phyloP scores from a whole-genome alignment of 352 stramenopile species.

The Halophytophthora polymorphica region DNA sequence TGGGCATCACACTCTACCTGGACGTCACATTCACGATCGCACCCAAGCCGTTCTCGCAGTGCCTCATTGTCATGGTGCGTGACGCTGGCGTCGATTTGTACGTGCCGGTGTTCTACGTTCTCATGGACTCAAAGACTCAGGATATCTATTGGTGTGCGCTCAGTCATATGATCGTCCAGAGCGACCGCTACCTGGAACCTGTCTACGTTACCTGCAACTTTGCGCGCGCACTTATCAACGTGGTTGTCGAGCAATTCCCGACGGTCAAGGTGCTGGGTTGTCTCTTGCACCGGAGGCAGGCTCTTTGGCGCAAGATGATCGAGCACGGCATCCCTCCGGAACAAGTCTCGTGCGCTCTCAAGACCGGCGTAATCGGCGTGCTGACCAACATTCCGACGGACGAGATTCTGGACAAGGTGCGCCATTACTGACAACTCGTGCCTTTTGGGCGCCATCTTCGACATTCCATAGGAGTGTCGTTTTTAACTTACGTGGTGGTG shows the following conservation, averaged over 20 bases:
- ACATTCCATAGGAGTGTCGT: too few relatives aligned
- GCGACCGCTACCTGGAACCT: constrained; percentile 3
- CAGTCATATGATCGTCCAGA: constrained; percentile 2
- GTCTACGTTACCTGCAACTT: constrained; percentile 9
- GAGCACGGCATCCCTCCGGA: constrained; percentile 1
- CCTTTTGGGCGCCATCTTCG: too few relatives aligned
- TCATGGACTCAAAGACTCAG: constrained; percentile 6
- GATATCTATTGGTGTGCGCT: constrained; percentile 13
- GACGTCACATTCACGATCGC: too few relatives aligned
- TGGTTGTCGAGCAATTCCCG: constrained; percentile 7
- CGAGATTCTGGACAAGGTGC: constrained; percentile 46
- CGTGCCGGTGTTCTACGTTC: constrained; percentile 9
- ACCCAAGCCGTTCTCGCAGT: constrained; percentile 2
- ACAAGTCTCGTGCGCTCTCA: constrained; percentile 1
- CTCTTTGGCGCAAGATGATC: constrained; percentile 13
- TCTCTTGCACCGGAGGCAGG: constrained; percentile 15
- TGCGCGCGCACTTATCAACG: constrained; percentile 11
- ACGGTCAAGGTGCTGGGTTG: constrained; percentile 8
- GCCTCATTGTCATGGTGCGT: constrained; percentile 7
- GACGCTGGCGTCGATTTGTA: constrained; percentile 10
- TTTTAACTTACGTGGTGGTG: too few relatives aligned
- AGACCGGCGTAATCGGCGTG: constrained; percentile 3
- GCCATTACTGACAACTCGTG: too few relatives aligned
- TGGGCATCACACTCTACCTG: too few relatives aligned
- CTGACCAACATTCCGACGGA: constrained; percentile 8